These are phyloP conservation scores for Furcasterigmium furcatum DNA, from an alignment of 2,329 filamentous ascomycete genomes.

Conservation along the genomic window DNA sequence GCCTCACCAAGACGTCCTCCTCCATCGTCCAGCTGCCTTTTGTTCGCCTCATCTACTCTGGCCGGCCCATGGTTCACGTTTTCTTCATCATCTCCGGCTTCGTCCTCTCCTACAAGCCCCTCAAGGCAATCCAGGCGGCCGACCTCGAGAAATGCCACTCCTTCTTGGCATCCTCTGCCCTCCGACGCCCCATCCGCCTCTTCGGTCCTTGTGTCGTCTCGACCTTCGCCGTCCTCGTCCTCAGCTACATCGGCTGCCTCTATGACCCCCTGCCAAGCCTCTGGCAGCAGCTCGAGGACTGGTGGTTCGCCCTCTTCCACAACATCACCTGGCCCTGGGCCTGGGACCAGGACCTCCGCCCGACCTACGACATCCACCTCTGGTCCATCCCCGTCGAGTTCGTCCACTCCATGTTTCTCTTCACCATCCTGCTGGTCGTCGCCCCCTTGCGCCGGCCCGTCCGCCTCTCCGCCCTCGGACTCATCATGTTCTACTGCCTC, in stretches of 20 bases:
- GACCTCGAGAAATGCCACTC: slow-evolving; percentile 3
- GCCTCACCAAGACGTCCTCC: slow-evolving; percentile 43
- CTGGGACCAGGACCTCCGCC: slow-evolving; percentile 19
- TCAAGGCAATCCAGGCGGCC: slow-evolving; percentile 17
- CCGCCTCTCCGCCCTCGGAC: neutral
- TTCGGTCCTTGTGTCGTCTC: slow-evolving; percentile 9
- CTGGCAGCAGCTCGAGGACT: slow-evolving; percentile 40
- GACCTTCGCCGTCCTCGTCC: neutral
- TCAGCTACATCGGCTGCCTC: slow-evolving; percentile 16
- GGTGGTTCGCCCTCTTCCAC: slow-evolving; percentile 25
- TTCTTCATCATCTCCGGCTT: slow-evolving; percentile 35
- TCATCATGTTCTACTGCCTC: slow-evolving; percentile 4
- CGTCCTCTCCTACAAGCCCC: slow-evolving; percentile 25
- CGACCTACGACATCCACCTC: slow-evolving; percentile 52
- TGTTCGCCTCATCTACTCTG: slow-evolving; percentile 22
- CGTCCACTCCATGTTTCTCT: slow-evolving; percentile 53
- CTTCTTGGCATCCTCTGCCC: slow-evolving; percentile 10
- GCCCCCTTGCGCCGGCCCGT: slow-evolving; percentile 18
- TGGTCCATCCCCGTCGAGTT: slow-evolving; percentile 64
- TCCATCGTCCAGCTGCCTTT: slow-evolving; percentile 29
- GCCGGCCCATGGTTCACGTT: slow-evolving; percentile 24
- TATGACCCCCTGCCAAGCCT: slow-evolving; percentile 9
- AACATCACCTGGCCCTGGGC: slow-evolving; percentile 18
- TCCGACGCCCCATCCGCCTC: slow-evolving; percentile 12
- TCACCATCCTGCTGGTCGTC: slow-evolving; percentile 48